Conservation (phyloP, 352 stramenopile species). For the Pelagophyceae sp. region DNA sequence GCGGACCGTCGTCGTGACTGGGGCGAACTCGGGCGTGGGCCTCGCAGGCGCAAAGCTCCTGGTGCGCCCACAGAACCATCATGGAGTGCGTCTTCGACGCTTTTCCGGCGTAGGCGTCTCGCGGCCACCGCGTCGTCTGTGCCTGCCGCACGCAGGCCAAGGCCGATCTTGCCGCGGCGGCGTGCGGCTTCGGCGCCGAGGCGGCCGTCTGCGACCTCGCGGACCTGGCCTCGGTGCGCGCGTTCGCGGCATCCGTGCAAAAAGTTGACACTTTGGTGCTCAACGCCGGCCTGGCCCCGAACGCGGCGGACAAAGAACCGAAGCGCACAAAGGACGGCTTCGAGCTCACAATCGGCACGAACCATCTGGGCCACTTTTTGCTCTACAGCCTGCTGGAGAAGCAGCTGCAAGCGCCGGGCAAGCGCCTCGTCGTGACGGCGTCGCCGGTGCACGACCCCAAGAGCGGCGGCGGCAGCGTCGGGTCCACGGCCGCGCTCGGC, state of each 20-base stretch:
- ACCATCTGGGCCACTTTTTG: conserved; percentile 67
- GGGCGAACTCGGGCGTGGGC: conserved; percentile 51
- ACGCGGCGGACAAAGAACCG: conserved; percentile 41
- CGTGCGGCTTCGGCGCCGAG: conserved; percentile 19
- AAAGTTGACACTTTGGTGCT: conserved; percentile 28
- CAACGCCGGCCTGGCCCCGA: conserved; percentile 56
- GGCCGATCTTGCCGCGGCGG: conserved; percentile 32
- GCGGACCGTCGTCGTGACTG: conserved; percentile 28
- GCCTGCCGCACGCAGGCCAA: conserved; percentile 45
- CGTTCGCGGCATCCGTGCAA: conserved; percentile 40
- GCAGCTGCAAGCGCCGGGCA: conserved; percentile 16
- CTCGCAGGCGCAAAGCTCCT: conserved; percentile 47
- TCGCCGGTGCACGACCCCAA: conserved; percentile 54
- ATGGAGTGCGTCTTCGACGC: too few species aligned
- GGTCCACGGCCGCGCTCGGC: conserved; percentile 41
- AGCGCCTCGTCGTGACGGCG: conserved; percentile 51
- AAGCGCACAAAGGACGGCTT: conserved; percentile 45
- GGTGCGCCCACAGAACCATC: too few species aligned
- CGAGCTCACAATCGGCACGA: conserved; percentile 54
- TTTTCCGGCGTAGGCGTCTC: too few species aligned
- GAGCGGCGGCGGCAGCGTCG: conserved; percentile 32
- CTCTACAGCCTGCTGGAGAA: conserved; percentile 50
- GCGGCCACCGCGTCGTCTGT: conserved; percentile 43
- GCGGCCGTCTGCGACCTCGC: conserved; percentile 33
- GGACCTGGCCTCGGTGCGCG: conserved; percentile 44